Evolutionary conservation across 2,329 filamentous ascomycete genomes (phyloP).

Genomic region (Cryphonectria radicalis): DNA sequence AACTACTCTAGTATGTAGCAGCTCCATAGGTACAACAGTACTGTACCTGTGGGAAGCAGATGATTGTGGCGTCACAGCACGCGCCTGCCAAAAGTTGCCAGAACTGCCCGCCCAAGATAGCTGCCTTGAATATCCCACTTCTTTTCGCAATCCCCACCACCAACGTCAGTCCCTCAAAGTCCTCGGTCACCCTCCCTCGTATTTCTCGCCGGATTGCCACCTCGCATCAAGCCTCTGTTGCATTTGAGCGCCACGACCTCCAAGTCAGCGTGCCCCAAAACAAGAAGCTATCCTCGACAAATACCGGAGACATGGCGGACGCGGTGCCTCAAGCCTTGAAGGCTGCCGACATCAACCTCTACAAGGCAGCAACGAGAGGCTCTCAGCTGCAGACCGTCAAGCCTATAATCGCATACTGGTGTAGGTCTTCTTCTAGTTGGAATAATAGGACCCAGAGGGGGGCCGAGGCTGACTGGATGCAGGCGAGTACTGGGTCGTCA

Average conservation of each 20-base stretch:
- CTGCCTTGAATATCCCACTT: neutral
- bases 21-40: neutral
- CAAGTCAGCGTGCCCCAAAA: neutral
- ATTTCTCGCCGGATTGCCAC: neutral
- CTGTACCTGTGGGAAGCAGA: neutral
- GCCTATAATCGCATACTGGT: slow-evolving; percentile 93
- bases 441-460: neutral
- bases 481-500: slow-evolving; percentile 92
- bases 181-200: too few relatives aligned
- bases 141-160: neutral
- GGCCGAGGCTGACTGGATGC: slow-evolving; percentile 2
- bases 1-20: neutral
- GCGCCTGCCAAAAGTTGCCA: neutral
- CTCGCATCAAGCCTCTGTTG: neutral
- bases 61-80: slow-evolving; percentile 4
- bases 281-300: neutral
- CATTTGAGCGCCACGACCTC: too few relatives aligned
- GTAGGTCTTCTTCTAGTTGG: slow-evolving; percentile 57
- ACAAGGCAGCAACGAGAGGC: slow-evolving; percentile 80
- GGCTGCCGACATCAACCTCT: slow-evolving; percentile 72
- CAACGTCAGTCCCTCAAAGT: neutral
- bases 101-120: slow-evolving; percentile 3
- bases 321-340: slow-evolving; percentile 74
- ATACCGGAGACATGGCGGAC: slow-evolving; percentile 67
- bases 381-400: slow-evolving; percentile 82